Percentiles rank a stretch among this genome's conserved stretches.
These are phyloP conservation scores for Corrigiola litoralis DNA, from an alignment of 179 eudicot species.

Conservation along the genomic window DNA sequence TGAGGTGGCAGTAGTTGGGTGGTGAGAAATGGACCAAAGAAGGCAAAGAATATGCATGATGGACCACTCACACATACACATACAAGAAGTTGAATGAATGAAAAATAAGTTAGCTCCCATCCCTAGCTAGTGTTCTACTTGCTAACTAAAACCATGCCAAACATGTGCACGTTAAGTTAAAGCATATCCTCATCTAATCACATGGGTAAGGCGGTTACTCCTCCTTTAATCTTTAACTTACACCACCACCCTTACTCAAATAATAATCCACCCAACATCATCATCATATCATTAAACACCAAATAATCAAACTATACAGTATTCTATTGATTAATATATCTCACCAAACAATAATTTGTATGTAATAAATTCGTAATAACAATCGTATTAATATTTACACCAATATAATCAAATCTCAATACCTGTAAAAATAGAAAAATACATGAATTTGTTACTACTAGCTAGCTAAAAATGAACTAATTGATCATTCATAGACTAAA, in stretches of 20 bases:
- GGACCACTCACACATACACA: background rate
- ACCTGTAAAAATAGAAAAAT: no score
- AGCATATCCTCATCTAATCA: no score
- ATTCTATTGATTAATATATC: no score
- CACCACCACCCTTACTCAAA: no score
- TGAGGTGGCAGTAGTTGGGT: conserved; percentile 4
- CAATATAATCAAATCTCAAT: no score
- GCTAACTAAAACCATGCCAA: conserved; percentile 7
- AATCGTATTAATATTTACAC: no score
- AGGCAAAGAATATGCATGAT: background rate
- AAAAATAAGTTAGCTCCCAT: background rate
- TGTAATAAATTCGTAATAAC: no score
- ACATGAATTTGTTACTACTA: background rate
- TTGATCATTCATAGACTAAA: background rate
- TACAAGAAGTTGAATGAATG: background rate
- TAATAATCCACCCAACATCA: no score
- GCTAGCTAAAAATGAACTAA: background rate
- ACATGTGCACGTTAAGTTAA: background rate
- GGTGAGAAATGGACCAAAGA: background rate
- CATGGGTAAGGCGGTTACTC: no score
- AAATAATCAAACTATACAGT: no score
- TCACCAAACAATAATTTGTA: no score
- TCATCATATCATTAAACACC: background rate
- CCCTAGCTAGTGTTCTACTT: background rate
- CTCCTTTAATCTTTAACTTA: background rate